Base-by-base conservation (phyloP, 768 basidiomycete species). In the Coprinopsis sp. region DNA sequence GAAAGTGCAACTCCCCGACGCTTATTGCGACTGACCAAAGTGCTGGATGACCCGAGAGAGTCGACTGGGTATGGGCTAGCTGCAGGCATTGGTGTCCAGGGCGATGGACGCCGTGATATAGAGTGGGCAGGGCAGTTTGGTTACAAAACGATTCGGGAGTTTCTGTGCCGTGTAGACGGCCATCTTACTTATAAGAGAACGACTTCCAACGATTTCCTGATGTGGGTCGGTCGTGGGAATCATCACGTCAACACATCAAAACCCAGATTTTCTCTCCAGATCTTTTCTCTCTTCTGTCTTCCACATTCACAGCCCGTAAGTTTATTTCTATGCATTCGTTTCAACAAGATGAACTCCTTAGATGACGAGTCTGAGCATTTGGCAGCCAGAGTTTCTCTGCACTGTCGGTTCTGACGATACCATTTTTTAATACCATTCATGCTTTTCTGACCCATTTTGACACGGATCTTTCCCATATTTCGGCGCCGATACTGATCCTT, bases 321-420 rank as follows among this genome's bases (percentile, higher is more conserved):
- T 53, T 11, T 53, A 33, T 39, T 41, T 29, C 34, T 44, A n/a
- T 37, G 40, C 49, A 49, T 44, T 29, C 46, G 51, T 62, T 53
- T 28, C 52, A 34, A 36, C 50, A 57, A 59, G 73, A 75, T 75
- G 74, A 73, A 50, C 50, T 54, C 49, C 59, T 60, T 70, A 76
- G 74, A 77, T 78, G 76, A 76, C 89, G 89, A 91, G 90, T 92
- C 90, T 72, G 90, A 91, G 66, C 61, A 59, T 62, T n/a, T n/a
- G 63, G 56, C 60, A 50, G 60, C 55, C 70, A 72, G 76, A 81
- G 81, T 77, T 81, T 79, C 81, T 79, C 76, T 73, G 63, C 66
- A 58, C 56, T 53, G 55, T 54, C 55, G 49, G 63, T 67, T 51
- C 59, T 84, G 88, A 89, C 78, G 87, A 90, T 57, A 69, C 71